Percentiles rank a stretch among this genome's conserved stretches.
Evolutionary conservation across 164 flowering plant species (phyloP).

Genomic region (Cinnamomum chago): DNA sequence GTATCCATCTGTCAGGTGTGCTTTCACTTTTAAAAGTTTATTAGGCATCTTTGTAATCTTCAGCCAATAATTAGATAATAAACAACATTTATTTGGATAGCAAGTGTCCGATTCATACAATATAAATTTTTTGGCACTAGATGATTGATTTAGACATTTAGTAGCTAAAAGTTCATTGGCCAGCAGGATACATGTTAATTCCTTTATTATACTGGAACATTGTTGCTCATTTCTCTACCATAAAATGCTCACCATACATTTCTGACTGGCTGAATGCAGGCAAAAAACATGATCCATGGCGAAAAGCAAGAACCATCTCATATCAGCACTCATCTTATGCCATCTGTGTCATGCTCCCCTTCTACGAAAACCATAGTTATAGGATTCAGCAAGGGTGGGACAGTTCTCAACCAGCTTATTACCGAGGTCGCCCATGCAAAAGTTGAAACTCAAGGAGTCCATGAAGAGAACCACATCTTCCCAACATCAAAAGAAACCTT

Average conservation of each 20-base stretch:
- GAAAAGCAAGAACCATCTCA: constrained; percentile 16
- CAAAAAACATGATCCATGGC: constrained; percentile 29
- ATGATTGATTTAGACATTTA: too few relatives aligned
- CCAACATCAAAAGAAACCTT: constrained; percentile 49
- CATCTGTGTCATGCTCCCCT: constrained; percentile 17
- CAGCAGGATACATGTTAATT: not conserved
- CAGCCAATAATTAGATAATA: too few relatives aligned
- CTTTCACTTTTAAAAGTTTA: too few relatives aligned
- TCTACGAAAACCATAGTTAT: constrained; percentile 53
- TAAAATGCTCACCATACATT: not conserved
- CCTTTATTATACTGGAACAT: not conserved
- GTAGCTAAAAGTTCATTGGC: too few relatives aligned
- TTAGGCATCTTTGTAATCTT: too few relatives aligned
- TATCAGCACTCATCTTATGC: not conserved
- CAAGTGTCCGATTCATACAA: too few relatives aligned
- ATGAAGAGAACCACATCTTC: constrained; percentile 29
- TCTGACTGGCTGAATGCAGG: constrained; percentile 35
- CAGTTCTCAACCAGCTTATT: constrained; percentile 72
- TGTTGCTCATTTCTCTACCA: not conserved
- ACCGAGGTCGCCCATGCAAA: constrained; percentile 50
- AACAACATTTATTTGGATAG: too few relatives aligned
- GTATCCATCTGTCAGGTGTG: too few relatives aligned
- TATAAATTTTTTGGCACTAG: too few relatives aligned
- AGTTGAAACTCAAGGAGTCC: constrained; percentile 8
- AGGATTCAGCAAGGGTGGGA: constrained; percentile 94